A percentile compares a stretch with the other conserved stretches of the same genome.
phyloP scores from a whole-genome alignment of 2,329 filamentous ascomycete species.

The Hortaea sp. region DNA sequence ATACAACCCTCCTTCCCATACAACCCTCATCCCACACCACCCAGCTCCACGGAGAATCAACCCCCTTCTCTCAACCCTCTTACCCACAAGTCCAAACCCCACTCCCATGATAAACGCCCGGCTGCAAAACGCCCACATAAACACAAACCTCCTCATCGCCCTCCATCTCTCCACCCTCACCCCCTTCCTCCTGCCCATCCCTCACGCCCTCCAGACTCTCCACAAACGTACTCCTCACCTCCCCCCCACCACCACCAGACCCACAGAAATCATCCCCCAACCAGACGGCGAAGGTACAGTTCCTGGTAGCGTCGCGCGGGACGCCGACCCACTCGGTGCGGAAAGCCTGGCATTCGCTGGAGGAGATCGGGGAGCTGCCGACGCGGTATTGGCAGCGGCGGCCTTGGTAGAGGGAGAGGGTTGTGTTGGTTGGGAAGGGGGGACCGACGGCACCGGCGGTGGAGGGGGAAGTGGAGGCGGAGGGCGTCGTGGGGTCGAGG shows the following conservation, averaged over 20 bases:
- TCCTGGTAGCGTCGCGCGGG: constrained; percentile 6
- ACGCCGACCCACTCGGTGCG: constrained; percentile 10
- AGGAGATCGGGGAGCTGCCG: constrained; percentile 6
- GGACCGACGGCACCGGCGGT: constrained; percentile 2
- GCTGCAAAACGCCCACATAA: constrained; percentile 14
- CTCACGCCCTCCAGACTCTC: no score
- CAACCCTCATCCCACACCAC: no score
- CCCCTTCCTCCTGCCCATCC: no score
- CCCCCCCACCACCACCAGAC: constrained; percentile 2
- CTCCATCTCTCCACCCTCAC: background rate
- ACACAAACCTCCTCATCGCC: constrained; percentile 9
- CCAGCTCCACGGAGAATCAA: no score
- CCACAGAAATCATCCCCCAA: constrained; percentile 10
- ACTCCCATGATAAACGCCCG: constrained; percentile 13
- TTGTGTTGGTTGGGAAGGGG: constrained; percentile 6
- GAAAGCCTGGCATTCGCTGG: constrained; percentile 9
- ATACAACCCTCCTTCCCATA: no score
- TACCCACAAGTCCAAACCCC: constrained; percentile 16
- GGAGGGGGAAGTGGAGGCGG: background rate
- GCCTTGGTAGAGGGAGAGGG: constrained; percentile 8
- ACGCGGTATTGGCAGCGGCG: constrained; percentile 8
- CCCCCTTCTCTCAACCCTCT: no score
- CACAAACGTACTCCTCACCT: background rate
- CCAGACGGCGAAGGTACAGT: constrained; percentile 14
- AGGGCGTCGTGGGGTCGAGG: background rate